phyloP scores from a whole-genome alignment of 768 basidiomycete genomes.

The Amanita molliuscula region DNA sequence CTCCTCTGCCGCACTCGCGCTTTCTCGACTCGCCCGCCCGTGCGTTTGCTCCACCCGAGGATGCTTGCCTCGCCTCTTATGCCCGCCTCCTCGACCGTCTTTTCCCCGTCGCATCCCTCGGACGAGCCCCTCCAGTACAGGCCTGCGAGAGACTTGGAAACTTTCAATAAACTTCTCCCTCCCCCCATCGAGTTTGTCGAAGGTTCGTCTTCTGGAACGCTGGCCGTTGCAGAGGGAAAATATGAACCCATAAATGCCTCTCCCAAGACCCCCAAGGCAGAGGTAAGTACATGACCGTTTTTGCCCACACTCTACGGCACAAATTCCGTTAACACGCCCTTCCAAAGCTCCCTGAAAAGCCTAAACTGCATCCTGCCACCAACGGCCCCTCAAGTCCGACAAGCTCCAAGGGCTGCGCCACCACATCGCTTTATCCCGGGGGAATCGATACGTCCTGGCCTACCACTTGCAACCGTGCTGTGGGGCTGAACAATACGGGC shows the following conservation, averaged over 20 bases:
- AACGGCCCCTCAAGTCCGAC: constrained; percentile 13
- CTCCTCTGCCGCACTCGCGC: background rate
- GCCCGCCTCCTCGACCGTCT: constrained; percentile 30
- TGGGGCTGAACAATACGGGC: constrained; percentile 74
- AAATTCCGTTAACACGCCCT: background rate
- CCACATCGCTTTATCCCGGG: constrained; percentile 35
- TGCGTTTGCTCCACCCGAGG: constrained; percentile 12
- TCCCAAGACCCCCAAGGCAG: constrained; percentile 38
- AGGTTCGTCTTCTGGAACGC: constrained; percentile 68
- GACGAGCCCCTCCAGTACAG: constrained; percentile 48
- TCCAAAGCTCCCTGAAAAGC: constrained; percentile 12
- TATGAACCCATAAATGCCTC: constrained; percentile 75
- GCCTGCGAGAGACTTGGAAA: constrained; percentile 61
- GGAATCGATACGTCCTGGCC: constrained; percentile 62
- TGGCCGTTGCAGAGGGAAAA: constrained; percentile 64
- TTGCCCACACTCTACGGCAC: background rate
- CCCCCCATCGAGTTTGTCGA: constrained; percentile 80
- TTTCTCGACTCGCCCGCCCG: background rate
- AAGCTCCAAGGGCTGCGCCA: constrained; percentile 19
- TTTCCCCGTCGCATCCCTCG: constrained; percentile 36
- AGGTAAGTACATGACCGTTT: constrained; percentile 28
- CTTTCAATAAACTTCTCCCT: constrained; percentile 70
- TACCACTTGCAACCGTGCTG: constrained; percentile 30
- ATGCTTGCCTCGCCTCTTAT: constrained; percentile 66
- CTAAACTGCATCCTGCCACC: constrained; percentile 11